phyloP scores from a whole-genome alignment of 768 basidiomycete species.

The Trametes elegans region DNA sequence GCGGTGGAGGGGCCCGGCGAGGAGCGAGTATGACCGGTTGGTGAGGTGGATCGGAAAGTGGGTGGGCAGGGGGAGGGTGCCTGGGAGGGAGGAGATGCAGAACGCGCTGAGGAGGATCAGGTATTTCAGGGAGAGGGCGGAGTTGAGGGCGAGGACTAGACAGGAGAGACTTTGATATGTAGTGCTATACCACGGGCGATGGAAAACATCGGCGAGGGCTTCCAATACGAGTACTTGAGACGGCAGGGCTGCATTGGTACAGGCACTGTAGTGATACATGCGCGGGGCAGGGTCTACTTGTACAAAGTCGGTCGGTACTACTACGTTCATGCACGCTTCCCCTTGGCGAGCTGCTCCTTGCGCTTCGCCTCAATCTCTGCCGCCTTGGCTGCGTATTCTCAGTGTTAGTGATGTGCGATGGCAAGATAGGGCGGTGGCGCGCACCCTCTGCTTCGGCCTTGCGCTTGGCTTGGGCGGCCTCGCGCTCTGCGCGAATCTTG shows the following conservation, averaged over 20 bases:
- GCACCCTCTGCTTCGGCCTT: conserved; percentile 86
- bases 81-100: conserved; percentile 39
- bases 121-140: conserved; percentile 3
- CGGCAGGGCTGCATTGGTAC: neutral
- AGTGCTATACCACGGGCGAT: no score
- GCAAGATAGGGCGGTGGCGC: neutral
- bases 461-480: conserved; percentile 82
- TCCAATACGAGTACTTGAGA: no score
- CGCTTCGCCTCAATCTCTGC: conserved; percentile 63
- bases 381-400: conserved; percentile 50
- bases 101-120: conserved; percentile 6
- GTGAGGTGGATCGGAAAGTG: conserved; percentile 55
- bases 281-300: conserved; percentile 1
- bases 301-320: neutral
- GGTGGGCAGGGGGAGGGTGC: conserved; percentile 50
- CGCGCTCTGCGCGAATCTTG: conserved; percentile 85
- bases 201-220: no score
- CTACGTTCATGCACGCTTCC: conserved; percentile 14
- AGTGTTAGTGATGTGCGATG: neutral
- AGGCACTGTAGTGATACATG: conserved; percentile 12
- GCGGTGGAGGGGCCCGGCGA: conserved; percentile 30
- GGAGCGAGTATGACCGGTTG: conserved; percentile 38
- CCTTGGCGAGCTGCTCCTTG: conserved; percentile 29
- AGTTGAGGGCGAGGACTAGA: neutral
- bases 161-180: no score